phyloP scores from a whole-genome alignment of 2,329 filamentous ascomycete species.

The Teratosphaeria pseudoeucalypti region DNA sequence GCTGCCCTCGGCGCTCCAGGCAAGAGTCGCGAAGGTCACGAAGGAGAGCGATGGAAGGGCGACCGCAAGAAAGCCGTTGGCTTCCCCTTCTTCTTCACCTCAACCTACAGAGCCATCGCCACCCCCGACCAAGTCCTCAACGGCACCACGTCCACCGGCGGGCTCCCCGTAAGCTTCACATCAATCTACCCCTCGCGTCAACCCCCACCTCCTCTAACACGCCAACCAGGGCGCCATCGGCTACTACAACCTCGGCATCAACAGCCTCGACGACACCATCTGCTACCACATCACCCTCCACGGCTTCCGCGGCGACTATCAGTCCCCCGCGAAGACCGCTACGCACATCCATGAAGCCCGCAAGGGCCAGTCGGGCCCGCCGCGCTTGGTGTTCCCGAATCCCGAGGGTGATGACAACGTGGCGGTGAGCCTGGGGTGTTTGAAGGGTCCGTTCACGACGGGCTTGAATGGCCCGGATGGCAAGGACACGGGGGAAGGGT shows the following conservation, averaged over 20 bases:
- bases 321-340: conserved; percentile 41
- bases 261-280: conserved; percentile 35
- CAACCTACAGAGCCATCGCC: conserved; percentile 39
- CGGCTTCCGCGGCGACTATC: conserved; percentile 41
- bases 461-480: conserved; percentile 29
- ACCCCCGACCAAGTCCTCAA: conserved; percentile 42
- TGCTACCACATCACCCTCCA: conserved; percentile 44
- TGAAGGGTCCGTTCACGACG: conserved; percentile 35
- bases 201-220: background rate
- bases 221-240: conserved; percentile 38
- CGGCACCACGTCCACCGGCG: conserved; percentile 23
- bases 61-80: conserved; percentile 1
- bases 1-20: background rate
- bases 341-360: conserved; percentile 46
- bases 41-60: conserved; percentile 1
- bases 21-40: background rate
- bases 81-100: conserved; percentile 34
- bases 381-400: conserved; percentile 44
- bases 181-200: background rate
- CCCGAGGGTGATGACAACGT: conserved; percentile 30
- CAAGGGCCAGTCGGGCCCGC: conserved; percentile 39
- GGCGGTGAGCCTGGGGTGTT: conserved; percentile 31
- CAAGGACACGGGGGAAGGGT: conserved; percentile 37
- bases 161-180: conserved; percentile 8
- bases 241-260: conserved; percentile 45